phyloP scores from a whole-genome alignment of 202 grass and related monocot genomes.

The Schoenoplectus triqueter region DNA sequence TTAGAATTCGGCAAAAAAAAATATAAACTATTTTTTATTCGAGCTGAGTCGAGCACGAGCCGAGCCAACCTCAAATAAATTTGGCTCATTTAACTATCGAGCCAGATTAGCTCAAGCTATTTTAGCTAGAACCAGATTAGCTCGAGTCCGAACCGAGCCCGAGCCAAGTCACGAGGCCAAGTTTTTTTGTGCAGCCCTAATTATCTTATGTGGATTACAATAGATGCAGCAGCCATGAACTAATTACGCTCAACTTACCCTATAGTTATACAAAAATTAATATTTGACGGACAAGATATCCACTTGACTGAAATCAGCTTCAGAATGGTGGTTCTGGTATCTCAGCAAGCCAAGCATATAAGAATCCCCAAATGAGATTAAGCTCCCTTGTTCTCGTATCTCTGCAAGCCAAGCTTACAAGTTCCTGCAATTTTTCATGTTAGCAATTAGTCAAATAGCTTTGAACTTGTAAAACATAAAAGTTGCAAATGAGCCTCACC shows the following conservation, averaged over 20 bases:
- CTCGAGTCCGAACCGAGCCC: too few relatives aligned
- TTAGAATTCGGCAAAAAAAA: too few relatives aligned
- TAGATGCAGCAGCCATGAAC: neutral
- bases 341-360: neutral
- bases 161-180: too few relatives aligned
- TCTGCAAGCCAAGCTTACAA: neutral
- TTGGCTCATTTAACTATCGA: too few relatives aligned
- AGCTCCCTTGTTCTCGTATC: neutral
- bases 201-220: neutral
- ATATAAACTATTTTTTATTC: too few relatives aligned
- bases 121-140: too few relatives aligned
- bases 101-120: too few relatives aligned
- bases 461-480: neutral
- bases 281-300: conserved; percentile 33
- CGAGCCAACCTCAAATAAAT: too few relatives aligned
- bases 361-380: neutral
- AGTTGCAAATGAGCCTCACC: conserved; percentile 15
- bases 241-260: conserved; percentile 18
- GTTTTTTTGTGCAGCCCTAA: too few relatives aligned
- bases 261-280: conserved; percentile 35
- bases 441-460: neutral
- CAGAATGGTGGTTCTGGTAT: conserved; percentile 32
- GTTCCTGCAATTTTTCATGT: neutral
- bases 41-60: too few relatives aligned
- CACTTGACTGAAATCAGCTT: neutral